Evolutionary conservation across 2,329 filamentous ascomycete genomes (phyloP).

Genomic region (Coniochaeta hoffmannii): DNA sequence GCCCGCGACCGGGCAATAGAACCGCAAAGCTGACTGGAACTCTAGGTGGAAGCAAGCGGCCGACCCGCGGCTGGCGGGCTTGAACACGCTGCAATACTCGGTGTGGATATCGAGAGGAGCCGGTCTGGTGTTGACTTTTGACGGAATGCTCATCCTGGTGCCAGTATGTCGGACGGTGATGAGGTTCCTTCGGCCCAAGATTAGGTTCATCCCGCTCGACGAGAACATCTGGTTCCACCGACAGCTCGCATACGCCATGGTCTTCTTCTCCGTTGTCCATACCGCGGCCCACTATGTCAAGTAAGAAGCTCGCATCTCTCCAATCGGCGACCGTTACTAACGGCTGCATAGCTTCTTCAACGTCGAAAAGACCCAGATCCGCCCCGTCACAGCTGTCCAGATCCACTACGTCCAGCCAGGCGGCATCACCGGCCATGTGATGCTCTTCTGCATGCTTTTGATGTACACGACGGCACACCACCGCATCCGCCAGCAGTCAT

Average conservation of each 20-base stretch:
- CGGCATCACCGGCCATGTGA: slow-evolving; percentile 91
- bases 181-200: slow-evolving; percentile 75
- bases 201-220: slow-evolving; percentile 85
- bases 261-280: slow-evolving; percentile 76
- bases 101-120: slow-evolving; percentile 97
- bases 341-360: slow-evolving; percentile 72
- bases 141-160: slow-evolving; percentile 80
- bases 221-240: slow-evolving; percentile 97
- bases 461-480: slow-evolving; percentile 96
- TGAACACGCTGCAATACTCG: slow-evolving; percentile 79
- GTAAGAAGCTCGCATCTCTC: slow-evolving; percentile 32
- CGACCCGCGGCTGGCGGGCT: slow-evolving; percentile 60
- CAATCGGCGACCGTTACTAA: slow-evolving; percentile 8
- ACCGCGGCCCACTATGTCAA: slow-evolving; percentile 87
- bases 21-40: slow-evolving; percentile 14
- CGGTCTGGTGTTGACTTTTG: slow-evolving; percentile 75
- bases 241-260: slow-evolving; percentile 82
- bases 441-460: slow-evolving; percentile 97
- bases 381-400: slow-evolving; percentile 71
- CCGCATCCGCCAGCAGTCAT: slow-evolving; percentile 92
- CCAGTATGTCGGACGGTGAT: slow-evolving; percentile 93
- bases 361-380: slow-evolving; percentile 77
- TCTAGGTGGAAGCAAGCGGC: slow-evolving; percentile 68
- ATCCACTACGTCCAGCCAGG: slow-evolving; percentile 88
- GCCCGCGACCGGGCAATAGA: background rate